Conservation (phyloP, 768 basidiomycete species). For the Hericium erinaceus region DNA sequence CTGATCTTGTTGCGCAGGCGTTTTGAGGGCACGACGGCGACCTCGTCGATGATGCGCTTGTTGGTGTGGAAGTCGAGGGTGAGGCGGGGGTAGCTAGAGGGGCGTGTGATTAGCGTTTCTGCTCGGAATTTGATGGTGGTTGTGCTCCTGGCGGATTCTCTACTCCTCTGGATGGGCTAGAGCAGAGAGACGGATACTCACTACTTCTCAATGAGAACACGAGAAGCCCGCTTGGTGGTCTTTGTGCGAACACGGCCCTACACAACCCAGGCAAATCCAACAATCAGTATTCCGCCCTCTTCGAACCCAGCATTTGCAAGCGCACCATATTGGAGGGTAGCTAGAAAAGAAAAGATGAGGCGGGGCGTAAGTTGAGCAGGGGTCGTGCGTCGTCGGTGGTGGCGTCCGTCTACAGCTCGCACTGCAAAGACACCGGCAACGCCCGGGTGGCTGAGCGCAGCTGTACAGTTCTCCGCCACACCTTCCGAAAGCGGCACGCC, state of each 20-base stretch:
- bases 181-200: slow-evolving; percentile 30
- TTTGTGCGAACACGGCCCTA: slow-evolving; percentile 99
- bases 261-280: not conserved
- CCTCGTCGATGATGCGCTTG: slow-evolving; percentile 96
- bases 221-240: slow-evolving; percentile 98
- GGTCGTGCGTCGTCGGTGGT: slow-evolving; percentile 12
- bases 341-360: slow-evolving; percentile 1
- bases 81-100: slow-evolving; percentile 86
- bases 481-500: not conserved
- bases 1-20: slow-evolving; percentile 99
- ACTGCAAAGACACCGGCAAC: slow-evolving; percentile 10
- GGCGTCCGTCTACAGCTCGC: not conserved
- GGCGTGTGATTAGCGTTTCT: not conserved
- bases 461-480: slow-evolving; percentile 28
- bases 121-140: not conserved
- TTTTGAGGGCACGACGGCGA: slow-evolving; percentile 96
- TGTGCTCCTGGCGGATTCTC: not conserved
- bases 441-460: slow-evolving; percentile 24
- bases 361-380: slow-evolving; percentile 19
- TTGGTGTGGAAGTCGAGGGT: slow-evolving; percentile 99
- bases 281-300: not conserved
- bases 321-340: slow-evolving; percentile 43
- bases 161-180: not conserved
- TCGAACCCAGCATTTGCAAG: not conserved
- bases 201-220: slow-evolving; percentile 99